Evolutionary conservation across 495 filamentous ascomycete genomes (phyloP).

Genomic region (Friedmanniomyces endolithicus): DNA sequence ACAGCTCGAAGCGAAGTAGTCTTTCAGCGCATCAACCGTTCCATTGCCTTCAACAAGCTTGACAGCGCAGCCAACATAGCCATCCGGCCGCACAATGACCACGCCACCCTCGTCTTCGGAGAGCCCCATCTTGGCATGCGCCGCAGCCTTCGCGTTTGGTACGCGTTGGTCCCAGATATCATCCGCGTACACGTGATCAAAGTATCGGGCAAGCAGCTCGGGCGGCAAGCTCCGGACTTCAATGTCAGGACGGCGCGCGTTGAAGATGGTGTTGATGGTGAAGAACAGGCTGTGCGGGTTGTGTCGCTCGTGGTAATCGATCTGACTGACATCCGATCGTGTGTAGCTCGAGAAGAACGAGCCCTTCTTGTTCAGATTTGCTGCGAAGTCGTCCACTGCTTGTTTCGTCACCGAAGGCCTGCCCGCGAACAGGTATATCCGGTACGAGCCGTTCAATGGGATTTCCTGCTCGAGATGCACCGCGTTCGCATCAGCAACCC

Average conservation of each 20-base stretch:
- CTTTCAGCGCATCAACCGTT: too few relatives aligned
- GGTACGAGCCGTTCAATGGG: constrained; percentile 75
- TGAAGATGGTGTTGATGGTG: constrained; percentile 62
- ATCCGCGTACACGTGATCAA: constrained; percentile 76
- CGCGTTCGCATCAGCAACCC: constrained; percentile 72
- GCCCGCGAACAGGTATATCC: constrained; percentile 74
- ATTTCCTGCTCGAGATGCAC: constrained; percentile 82
- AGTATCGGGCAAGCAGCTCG: constrained; percentile 55
- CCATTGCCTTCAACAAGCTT: not conserved
- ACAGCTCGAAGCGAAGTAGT: too few relatives aligned
- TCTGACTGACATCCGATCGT: constrained; percentile 45
- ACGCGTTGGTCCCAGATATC: constrained; percentile 63
- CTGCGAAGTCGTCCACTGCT: constrained; percentile 57
- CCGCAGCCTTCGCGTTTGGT: constrained; percentile 54
- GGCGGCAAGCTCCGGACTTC: constrained; percentile 59
- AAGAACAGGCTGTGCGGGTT: constrained; percentile 75
- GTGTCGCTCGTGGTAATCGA: constrained; percentile 67
- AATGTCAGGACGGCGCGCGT: constrained; percentile 47
- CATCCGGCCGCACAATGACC: constrained; percentile 73
- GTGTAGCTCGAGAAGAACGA: constrained; percentile 60
- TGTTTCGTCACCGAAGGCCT: constrained; percentile 44
- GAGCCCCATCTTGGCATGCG: constrained; percentile 79
- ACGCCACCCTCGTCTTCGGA: constrained; percentile 61
- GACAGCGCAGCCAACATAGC: constrained; percentile 18
- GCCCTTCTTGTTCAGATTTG: constrained; percentile 46